A percentile compares a stretch with the other conserved stretches of the same genome.
Conservation (phyloP, 306 rosid species). For the Bauhinia variegata region DNA sequence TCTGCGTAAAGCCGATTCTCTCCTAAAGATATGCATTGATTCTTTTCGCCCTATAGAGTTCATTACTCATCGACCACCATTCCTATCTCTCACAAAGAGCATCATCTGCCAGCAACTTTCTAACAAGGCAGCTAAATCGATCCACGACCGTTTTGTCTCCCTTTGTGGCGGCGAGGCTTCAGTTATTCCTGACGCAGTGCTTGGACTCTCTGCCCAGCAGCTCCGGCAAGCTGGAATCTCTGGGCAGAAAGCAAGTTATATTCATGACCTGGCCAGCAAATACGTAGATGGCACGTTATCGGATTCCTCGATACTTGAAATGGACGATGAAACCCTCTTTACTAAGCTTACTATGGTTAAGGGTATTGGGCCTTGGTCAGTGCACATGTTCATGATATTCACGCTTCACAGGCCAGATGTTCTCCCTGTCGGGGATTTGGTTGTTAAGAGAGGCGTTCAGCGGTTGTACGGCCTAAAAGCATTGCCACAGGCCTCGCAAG, state of each 20-base stretch:
- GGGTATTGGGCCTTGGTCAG: slow-evolving; percentile 89
- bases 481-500: slow-evolving; percentile 62
- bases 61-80: slow-evolving; percentile 44
- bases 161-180: slow-evolving; percentile 63
- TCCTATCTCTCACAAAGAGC: slow-evolving; percentile 59
- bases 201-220: slow-evolving; percentile 46
- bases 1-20: slow-evolving; percentile 59
- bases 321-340: slow-evolving; percentile 66
- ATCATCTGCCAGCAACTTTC: slow-evolving; percentile 82
- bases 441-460: slow-evolving; percentile 76
- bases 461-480: slow-evolving; percentile 63
- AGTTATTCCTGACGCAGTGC: slow-evolving; percentile 51
- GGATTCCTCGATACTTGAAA: slow-evolving; percentile 57
- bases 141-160: slow-evolving; percentile 60
- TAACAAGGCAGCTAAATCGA: slow-evolving; percentile 59
- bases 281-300: slow-evolving; percentile 55
- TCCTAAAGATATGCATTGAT: slow-evolving; percentile 49
- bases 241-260: slow-evolving; percentile 69
- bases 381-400: slow-evolving; percentile 88
- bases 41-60: slow-evolving; percentile 46
- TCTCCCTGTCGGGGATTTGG: slow-evolving; percentile 76
- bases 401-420: slow-evolving; percentile 74
- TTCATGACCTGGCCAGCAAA: slow-evolving; percentile 65
- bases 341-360: slow-evolving; percentile 58
- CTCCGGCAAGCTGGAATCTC: slow-evolving; percentile 70